Conservation (phyloP, 257 asterid genomes). For the Cruciata laevipes region DNA sequence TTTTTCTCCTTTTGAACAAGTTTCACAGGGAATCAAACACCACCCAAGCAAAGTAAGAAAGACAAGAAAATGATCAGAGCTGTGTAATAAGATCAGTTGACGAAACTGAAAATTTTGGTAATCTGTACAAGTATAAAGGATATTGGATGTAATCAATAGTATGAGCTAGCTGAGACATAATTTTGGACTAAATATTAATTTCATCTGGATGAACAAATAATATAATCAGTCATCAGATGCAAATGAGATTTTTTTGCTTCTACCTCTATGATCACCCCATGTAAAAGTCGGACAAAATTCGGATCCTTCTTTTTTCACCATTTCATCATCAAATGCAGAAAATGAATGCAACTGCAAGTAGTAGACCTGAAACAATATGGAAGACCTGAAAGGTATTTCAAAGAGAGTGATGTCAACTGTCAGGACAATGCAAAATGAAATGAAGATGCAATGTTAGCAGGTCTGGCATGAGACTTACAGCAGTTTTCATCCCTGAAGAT, state of each 20-base stretch:
- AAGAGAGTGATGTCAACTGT: neutral
- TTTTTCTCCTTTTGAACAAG: neutral
- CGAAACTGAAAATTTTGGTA: neutral
- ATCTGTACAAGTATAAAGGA: slow-evolving; percentile 17
- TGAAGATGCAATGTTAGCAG: neutral
- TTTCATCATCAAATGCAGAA: slow-evolving; percentile 19
- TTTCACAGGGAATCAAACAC: neutral
- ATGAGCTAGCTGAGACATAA: neutral
- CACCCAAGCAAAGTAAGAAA: neutral
- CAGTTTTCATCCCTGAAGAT: slow-evolving; percentile 26
- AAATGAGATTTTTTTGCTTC: slow-evolving; percentile 7
- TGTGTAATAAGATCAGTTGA: neutral
- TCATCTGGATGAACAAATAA: slow-evolving; percentile 10
- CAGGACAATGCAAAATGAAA: neutral
- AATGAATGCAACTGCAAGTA: slow-evolving; percentile 25
- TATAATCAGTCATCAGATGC: neutral
- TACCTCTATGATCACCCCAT: slow-evolving; percentile 8
- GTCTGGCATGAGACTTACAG: slow-evolving; percentile 31
- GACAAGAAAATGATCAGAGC: no score
- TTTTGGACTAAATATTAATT: slow-evolving; percentile 11
- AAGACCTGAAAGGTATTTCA: slow-evolving; percentile 34
- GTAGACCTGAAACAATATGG: slow-evolving; percentile 12
- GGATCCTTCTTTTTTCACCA: slow-evolving; percentile 15
- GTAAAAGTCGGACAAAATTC: slow-evolving; percentile 5
- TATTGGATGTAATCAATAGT: neutral